Evolutionary conservation across 108 stramenopile species (phyloP), one percentile per base, ranked within the genome.

Genomic region (Nitzschia sp.): DNA sequence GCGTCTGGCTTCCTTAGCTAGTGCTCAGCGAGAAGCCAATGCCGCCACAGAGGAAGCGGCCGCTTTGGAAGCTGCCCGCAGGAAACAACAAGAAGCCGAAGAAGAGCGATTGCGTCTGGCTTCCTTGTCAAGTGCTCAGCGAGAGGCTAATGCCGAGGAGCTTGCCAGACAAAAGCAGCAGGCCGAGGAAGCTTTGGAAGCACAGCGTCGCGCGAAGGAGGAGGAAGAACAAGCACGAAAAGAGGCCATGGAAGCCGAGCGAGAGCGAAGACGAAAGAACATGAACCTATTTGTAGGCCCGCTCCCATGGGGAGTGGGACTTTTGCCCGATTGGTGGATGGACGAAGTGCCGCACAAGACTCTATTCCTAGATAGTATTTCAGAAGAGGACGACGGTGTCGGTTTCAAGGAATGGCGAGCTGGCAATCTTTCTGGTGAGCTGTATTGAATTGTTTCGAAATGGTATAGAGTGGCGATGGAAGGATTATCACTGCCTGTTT

Each of bases 311-410:
- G 46, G 46, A 4, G 49, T 53, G 23, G 66, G 31, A 11, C 32
- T 46, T 2, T 35, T 66, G 30, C 66, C 66, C 21, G 46, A 66
- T 5, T 66, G 66, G 66, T 66, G 66, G 66, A 66, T 66, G 66
- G 53, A 53, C 18, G 33, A 32, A 54, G 49, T 48, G 2, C 66
- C 66, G 23, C 66, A 66, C 24, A 66, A 66, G 2, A 19, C 19
- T 21, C 35, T 66, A 32, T 54, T 34, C 5, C 38, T 61, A 36
- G 59, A 61, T 42, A 61, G 59, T 38, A 61, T 61, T 21, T 38
- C 32, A 35, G 59, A 61, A 38, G 59, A 61, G 23, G 59, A 61
- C 23, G 38, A 61, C 23, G 59, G 59, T 5, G 59, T 38, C 18
- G 59, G 23, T 4, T 61, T 61, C 29, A 36, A 61, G 21, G 59